phyloP scores from a whole-genome alignment of 2,329 filamentous ascomycete species.

The Penicillium sumatraense region DNA sequence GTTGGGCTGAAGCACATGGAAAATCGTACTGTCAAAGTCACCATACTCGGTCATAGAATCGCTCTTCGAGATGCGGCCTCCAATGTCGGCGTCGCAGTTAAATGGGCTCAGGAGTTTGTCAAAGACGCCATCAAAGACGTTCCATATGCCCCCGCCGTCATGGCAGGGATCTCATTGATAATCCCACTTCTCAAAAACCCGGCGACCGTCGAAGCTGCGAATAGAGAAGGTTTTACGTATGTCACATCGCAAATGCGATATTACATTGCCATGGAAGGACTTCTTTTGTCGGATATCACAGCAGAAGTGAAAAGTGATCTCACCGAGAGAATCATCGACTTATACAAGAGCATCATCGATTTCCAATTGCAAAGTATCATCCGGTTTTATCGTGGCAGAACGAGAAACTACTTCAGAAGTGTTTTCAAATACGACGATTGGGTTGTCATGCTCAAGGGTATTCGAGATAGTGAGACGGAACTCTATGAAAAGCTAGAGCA shows the following conservation, averaged over 20 bases:
- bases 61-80: background rate
- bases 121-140: slow-evolving; percentile 11
- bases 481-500: background rate
- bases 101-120: slow-evolving; percentile 3
- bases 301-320: slow-evolving; percentile 18
- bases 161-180: slow-evolving; percentile 24
- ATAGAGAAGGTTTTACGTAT: slow-evolving; percentile 39
- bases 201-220: slow-evolving; percentile 32
- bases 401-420: slow-evolving; percentile 5
- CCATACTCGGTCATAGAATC: slow-evolving; percentile 7
- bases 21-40: slow-evolving; percentile 1
- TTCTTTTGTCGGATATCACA: slow-evolving; percentile 19
- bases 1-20: slow-evolving; percentile 3
- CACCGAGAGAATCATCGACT: slow-evolving; percentile 13
- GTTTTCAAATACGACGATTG: slow-evolving; percentile 7
- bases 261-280: slow-evolving; percentile 36
- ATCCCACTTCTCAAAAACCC: slow-evolving; percentile 43
- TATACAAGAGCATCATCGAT: slow-evolving; percentile 41
- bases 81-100: background rate
- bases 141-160: slow-evolving; percentile 8
- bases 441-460: background rate
- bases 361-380: slow-evolving; percentile 43
- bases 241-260: slow-evolving; percentile 39
- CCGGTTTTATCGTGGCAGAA: slow-evolving; percentile 31
- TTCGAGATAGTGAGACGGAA: background rate